These are phyloP conservation scores for Chionographis japonica DNA, from an alignment of 106 monocot species.

Conservation along the genomic window DNA sequence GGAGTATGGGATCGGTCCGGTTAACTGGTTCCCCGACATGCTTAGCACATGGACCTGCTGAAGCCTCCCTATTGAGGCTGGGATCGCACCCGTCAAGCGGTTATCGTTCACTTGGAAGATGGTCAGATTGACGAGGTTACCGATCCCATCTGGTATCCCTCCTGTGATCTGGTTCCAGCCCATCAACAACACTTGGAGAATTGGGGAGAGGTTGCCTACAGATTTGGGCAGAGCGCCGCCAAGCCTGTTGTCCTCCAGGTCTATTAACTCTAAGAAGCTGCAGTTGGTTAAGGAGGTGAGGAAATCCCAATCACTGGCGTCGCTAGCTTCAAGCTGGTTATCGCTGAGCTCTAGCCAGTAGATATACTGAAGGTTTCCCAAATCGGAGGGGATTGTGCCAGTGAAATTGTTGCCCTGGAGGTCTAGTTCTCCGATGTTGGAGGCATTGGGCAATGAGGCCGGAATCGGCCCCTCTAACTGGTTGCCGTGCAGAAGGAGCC, in stretches of 20 bases:
- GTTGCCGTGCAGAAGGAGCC: conserved; percentile 7
- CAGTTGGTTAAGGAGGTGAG: conserved; percentile 6
- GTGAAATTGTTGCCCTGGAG: conserved; percentile 2
- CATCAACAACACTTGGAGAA: background rate
- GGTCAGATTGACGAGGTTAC: conserved; percentile 7
- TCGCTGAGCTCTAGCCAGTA: background rate
- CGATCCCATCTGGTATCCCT: conserved; percentile 7
- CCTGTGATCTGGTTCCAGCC: conserved; percentile 7
- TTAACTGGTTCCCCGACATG: background rate
- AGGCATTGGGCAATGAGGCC: conserved; percentile 1
- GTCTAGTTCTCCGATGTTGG: conserved; percentile 1
- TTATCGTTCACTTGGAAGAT: background rate
- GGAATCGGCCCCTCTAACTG: conserved; percentile 9
- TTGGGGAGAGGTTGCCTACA: background rate
- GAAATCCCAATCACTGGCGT: conserved; percentile 9
- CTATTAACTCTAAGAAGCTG: background rate
- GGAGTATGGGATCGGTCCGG: background rate
- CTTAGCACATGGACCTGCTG: background rate
- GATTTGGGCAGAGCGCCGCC: conserved; percentile 2
- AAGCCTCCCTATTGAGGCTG: background rate
- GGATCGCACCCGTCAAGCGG: conserved; percentile 1
- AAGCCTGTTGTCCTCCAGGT: background rate
- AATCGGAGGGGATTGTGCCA: background rate
- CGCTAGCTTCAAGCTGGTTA: conserved; percentile 9
- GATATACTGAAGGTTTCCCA: background rate